Base-by-base conservation (phyloP, 2,329 filamentous ascomycete species). In the Talaromyces sp. region DNA sequence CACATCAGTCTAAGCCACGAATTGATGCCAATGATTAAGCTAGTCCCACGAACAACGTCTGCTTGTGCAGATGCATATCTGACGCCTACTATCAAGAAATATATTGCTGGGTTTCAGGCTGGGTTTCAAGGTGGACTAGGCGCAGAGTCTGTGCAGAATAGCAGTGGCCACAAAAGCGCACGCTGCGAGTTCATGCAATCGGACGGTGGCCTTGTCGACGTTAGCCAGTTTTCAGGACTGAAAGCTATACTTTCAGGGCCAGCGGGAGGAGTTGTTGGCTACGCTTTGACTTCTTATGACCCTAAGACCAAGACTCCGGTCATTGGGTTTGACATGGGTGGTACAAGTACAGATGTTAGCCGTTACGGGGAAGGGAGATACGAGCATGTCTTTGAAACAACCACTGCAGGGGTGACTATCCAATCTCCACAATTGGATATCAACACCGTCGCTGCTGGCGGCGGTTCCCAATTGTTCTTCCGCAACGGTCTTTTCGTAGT, bases 151-250 rank as follows among this genome's bases (percentile, higher is more conserved):
- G 89, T 95, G 4, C 88, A 89, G 75, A 81, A 86, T 16, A 85
- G 89, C 66, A 77, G 81, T 33, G 90, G 88, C 0, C 77, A 82
- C 5, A 90, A 85, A 70, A 90, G 90, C 3, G 90, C 91, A 1
- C 83, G 92, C 65, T 96, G 92, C 78, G 93, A 97, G 74, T 97
- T 97, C 70, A 97, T 97, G 93, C 92, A 97, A 76, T 93, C 90
- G 10, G 91, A 96, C 68, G 92, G 91, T 33, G 86, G 85, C 2
- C 75, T 88, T 3, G 84, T 87, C 2, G 74, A 78, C 62, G 73
- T 79, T 11, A 68, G 72, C 41, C 71, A 81, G 71, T 96, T 97
- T 73, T 93, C 91, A 0, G 93, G 93, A 0, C 80, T 97, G 4
- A 88, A 90, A 71, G 92, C 92, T 2, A 96, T 97, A 66, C 75